A percentile compares a stretch with the other conserved stretches of the same genome.
phyloP scores from a whole-genome alignment of 208 protist genomes.

The Spongospora subterranea region DNA sequence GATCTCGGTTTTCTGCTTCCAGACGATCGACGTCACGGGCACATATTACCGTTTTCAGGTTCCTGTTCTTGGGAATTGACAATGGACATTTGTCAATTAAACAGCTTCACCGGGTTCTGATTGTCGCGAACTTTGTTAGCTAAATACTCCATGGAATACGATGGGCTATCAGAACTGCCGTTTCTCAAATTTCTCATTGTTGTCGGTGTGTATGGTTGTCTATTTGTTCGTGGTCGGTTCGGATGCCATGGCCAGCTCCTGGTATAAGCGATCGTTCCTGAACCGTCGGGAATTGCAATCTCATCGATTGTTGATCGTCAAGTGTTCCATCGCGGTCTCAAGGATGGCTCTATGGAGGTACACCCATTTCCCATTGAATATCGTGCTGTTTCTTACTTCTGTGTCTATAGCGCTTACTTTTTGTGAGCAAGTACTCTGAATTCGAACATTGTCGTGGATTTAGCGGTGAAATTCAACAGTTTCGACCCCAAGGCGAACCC shows the following conservation, averaged over 20 bases:
- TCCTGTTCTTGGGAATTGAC: too few species aligned
- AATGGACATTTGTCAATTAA: too few species aligned
- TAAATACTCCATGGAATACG: too few species aligned
- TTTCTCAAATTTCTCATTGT: too few species aligned
- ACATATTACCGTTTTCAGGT: too few species aligned
- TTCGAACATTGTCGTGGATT: background rate
- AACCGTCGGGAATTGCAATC: constrained; percentile 48
- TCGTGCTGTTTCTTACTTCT: background rate
- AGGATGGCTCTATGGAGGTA: constrained; percentile 42
- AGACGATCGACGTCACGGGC: too few species aligned
- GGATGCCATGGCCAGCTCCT: constrained; percentile 1
- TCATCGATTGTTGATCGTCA: background rate
- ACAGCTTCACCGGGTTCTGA: too few species aligned
- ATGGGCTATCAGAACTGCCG: too few species aligned
- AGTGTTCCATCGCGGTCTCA: background rate
- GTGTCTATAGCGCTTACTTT: background rate
- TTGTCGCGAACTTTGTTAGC: too few species aligned
- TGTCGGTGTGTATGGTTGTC: too few species aligned
- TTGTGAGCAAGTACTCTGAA: background rate
- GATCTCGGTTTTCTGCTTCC: too few species aligned
- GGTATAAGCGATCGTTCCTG: constrained; percentile 22
- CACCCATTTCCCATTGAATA: background rate
- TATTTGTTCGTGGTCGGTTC: too few species aligned
- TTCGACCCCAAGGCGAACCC: constrained; percentile 57
- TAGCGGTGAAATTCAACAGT: constrained; percentile 46